Base-by-base conservation (phyloP, 805 yeast genomes). In the Wickerhamiella spandovensis region DNA sequence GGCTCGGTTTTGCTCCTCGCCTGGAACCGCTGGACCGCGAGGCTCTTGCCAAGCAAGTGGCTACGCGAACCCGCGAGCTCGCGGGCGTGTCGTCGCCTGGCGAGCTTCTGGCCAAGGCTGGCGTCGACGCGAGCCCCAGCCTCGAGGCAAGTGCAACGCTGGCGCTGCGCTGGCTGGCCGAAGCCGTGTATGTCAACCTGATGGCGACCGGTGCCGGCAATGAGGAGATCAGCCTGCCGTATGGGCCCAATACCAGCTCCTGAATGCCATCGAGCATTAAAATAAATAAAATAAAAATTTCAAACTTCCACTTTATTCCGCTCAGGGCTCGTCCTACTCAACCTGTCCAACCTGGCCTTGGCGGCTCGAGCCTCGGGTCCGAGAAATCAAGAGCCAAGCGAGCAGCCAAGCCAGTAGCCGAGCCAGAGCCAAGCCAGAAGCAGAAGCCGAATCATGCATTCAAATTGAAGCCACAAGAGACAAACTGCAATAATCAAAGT, bases 111-210 rank as follows among this genome's bases (percentile, higher is more conserved):
- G 41, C 13, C 18, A 41, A 28, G 24, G 38, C 46, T 3, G 46
- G 38, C 3, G 38, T 44, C 17, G 17, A 32, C 22, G 20, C 46
- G 12, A 10, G 15, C 21, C 32, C 37, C 12, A 12, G 21, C 30
- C 46, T 47, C 9, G 21, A 13, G 28, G 43, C 50, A 2, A 21
- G 47, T 21, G 56, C 53, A 7, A 38, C 47, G 28, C 50, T 55
- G 20, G 60, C 55, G 17, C 45, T 58, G 47, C 56, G 60, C n/a
- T 49, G 51, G 51, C 48, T 53, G 41, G 54, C 48, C 24, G 60
- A 58, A 46, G 54, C 55, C 18, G 52, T 46, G n/a, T 28, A 54
- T 7, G 54, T 49, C 44, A 38, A 44, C 47, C 44, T 50, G 35
- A 21, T 58, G 35, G 51, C 51, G 5, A 47, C 38, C 7, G 53